A percentile compares a stretch with the other conserved stretches of the same genome.
Evolutionary conservation across 805 yeast species (phyloP).

Genomic region (Starmerella cellae): DNA sequence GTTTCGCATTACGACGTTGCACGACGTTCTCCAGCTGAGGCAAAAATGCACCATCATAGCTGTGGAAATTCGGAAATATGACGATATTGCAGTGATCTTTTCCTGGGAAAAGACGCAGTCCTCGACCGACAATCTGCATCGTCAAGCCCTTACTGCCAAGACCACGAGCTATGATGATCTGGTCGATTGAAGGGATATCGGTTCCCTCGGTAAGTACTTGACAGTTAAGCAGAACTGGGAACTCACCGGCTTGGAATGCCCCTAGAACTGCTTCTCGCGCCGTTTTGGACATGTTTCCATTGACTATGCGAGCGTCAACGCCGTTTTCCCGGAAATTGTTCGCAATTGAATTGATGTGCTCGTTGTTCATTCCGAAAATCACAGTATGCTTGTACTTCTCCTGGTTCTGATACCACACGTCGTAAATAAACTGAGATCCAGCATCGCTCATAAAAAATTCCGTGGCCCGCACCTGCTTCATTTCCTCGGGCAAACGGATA

Average conservation of each 20-base stretch:
- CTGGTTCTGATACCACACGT: conserved; percentile 38
- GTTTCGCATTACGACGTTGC: not conserved
- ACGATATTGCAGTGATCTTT: conserved; percentile 60
- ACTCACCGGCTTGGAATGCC: conserved; percentile 47
- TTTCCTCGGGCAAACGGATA: conserved; percentile 24
- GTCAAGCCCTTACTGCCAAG: conserved; percentile 59
- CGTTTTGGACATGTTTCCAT: conserved; percentile 45
- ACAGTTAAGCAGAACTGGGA: conserved; percentile 72
- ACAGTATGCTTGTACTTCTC: conserved; percentile 45
- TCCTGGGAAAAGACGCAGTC: conserved; percentile 49
- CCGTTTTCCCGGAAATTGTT: conserved; percentile 44
- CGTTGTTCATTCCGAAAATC: conserved; percentile 63
- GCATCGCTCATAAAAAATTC: conserved; percentile 8
- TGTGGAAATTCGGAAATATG: conserved; percentile 8
- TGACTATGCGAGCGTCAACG: conserved; percentile 55
- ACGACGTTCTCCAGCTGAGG: conserved; percentile 9
- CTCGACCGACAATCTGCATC: conserved; percentile 86
- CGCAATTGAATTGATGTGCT: conserved; percentile 47
- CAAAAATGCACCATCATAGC: conserved; percentile 3
- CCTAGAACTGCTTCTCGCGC: conserved; percentile 41
- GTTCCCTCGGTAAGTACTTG: conserved; percentile 91
- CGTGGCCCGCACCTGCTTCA: not conserved
- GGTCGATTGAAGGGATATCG: conserved; percentile 80
- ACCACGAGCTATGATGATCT: conserved; percentile 65
- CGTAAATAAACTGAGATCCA: conserved; percentile 36